These are phyloP conservation scores for Neurospora sp. DNA, from an alignment of 495 filamentous ascomycete genomes.

Conservation along the genomic window DNA sequence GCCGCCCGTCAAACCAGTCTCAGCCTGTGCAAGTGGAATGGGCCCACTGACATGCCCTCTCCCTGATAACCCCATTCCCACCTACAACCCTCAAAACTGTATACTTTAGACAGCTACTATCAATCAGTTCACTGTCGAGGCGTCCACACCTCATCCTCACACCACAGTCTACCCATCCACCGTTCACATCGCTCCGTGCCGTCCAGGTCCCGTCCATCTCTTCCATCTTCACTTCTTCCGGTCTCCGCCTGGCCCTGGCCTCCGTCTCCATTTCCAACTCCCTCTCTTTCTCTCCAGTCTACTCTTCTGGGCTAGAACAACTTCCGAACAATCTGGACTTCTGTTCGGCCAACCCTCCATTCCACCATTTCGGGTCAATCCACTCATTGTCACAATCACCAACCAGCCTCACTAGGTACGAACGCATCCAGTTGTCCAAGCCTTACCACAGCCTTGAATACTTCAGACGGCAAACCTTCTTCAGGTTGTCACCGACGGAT, in stretches of 20 bases:
- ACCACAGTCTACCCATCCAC: constrained; percentile 8
- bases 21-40: background rate
- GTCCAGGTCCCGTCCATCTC: constrained; percentile 10
- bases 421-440: background rate
- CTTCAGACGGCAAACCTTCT: background rate
- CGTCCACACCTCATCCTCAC: constrained; percentile 10
- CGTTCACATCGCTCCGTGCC: constrained; percentile 12
- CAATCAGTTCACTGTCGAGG: background rate
- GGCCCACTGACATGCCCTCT: background rate
- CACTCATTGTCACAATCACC: background rate
- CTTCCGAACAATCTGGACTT: background rate
- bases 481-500: background rate
- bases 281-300: constrained; percentile 1
- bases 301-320: background rate
- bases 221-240: constrained; percentile 7
- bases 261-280: constrained; percentile 4
- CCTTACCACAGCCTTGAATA: background rate
- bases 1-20: constrained; percentile 8
- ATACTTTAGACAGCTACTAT: background rate
- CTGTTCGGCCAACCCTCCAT: background rate
- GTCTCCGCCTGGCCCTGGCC: background rate
- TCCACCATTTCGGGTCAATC: background rate
- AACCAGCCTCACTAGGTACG: background rate
- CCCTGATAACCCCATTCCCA: background rate
- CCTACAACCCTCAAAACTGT: background rate